Conservation (phyloP, 805 yeast species). For the Priceomyces carsonii region DNA sequence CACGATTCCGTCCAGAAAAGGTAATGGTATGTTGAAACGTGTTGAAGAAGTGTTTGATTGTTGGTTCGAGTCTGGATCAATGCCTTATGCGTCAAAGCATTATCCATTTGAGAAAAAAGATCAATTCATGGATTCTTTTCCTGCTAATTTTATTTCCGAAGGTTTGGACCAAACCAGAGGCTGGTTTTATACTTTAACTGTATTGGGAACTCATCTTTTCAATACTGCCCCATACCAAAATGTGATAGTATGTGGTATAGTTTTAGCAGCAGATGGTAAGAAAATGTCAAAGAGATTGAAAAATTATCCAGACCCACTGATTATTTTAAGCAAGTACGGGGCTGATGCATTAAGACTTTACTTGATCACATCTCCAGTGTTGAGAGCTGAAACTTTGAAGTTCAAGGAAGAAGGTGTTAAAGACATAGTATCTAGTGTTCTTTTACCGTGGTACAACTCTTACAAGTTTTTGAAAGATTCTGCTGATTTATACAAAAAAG, state of each 20-base stretch:
- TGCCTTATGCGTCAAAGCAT: constrained; percentile 97
- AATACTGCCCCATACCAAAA: constrained; percentile 91
- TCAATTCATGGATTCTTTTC: constrained; percentile 72
- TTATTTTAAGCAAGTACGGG: constrained; percentile 84
- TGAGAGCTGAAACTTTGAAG: constrained; percentile 93
- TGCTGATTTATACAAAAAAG: constrained; percentile 79
- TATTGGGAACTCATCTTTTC: constrained; percentile 92
- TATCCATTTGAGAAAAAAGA: constrained; percentile 92
- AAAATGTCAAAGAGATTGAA: constrained; percentile 98
- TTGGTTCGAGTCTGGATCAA: constrained; percentile 99
- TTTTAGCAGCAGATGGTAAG: constrained; percentile 96
- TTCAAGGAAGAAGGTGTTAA: constrained; percentile 99
- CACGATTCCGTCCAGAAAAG: constrained; percentile 88
- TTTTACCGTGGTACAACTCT: constrained; percentile 98
- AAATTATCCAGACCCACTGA: constrained; percentile 94
- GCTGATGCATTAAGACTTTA: constrained; percentile 97
- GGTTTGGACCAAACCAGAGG: constrained; percentile 99
- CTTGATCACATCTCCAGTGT: constrained; percentile 94
- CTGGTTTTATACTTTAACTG: constrained; percentile 97
- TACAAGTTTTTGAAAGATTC: constrained; percentile 96
- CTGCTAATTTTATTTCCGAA: constrained; percentile 97
- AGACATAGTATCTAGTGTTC: constrained; percentile 93
- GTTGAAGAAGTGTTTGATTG: constrained; percentile 98
- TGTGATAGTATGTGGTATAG: constrained; percentile 95
- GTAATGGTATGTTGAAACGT: constrained; percentile 86